Evolutionary conservation across 1,139 yeast genomes (phyloP), one percentile per base, ranked within the genome.

Genomic region (Suhomyces bribrorum): DNA sequence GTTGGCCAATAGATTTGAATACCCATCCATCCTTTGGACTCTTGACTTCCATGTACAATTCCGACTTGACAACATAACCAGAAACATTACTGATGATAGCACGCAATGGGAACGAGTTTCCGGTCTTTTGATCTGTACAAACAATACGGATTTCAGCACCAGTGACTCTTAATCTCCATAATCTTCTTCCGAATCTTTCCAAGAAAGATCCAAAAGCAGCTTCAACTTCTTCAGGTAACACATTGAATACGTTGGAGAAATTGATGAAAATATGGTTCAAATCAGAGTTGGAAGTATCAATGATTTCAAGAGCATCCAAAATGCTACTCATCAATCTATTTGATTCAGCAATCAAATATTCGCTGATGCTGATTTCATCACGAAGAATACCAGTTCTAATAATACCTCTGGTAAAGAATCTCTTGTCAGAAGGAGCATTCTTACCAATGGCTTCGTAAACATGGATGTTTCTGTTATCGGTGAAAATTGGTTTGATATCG

Each of bases 91-190:
- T 90, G 56, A 94, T 90, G 66, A 92, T 82, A 32, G 97, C 98
- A 64, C 98, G 84, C 54, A 92, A 78, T 57, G 98, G 97, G 81
- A 86, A 87, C 37, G 96, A 89, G 49, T 79, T 77, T 45, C 96
- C 96, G 34, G 90, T 81, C 41, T 74, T 72, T 40, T 94, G 86
- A 61, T 94, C 97, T 41, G 92, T 84, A 61, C 96, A 89, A 71
- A 87, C 89, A 56, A 92, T 94, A 62, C 98, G 81, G 49, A 92
- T 88, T 69, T 92, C 98, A 38, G 98, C 98, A 52, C 96, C 90
- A 37, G 97, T 89, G 36, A 92, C 94, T 59, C 98, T 83, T 56
- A 94, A 77, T 69, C 97, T 82, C 95, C 97, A 87, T 57, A 92
- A 77, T 64, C 97, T 81, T 71, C 97, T 81, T 47, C 98, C 98